Evolutionary conservation across 257 asterid species (phyloP), one percentile per base, ranked within the genome.

Genomic region (Solanum etuberosum): DNA sequence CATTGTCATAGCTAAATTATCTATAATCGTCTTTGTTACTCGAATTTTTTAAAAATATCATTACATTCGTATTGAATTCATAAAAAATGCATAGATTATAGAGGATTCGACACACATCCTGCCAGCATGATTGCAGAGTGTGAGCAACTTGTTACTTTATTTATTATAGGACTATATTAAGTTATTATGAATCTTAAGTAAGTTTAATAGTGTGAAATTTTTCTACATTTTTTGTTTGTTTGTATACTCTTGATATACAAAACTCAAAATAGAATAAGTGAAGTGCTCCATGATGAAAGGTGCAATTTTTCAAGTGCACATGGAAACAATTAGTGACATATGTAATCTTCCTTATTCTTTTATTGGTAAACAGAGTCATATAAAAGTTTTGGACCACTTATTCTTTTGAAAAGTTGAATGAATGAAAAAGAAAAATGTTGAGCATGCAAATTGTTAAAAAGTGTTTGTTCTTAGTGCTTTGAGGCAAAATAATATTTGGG

Each of bases 381-480:
- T 20, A 81, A 48, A 81, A 81, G 21, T 48, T 48, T 51, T 81
- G 68, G 85, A 81, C 85, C 85, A 81, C 43, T 51, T 18, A 81
- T 81, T 48, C 68, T 81, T 81, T 81, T 81, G 85, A 48, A 81
- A 81, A 81, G 85, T 81, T 18, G 42, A 81, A 80, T 46, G 42
- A 48, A 84, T 16, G 43, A 65, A 84, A 83, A 84, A 84, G 61
- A 38, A 65, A 84, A 40, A 37, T 43, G 4, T 63, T 42, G 87
- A 84, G 43, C 35, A 77, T 54, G 73, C 88, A 54, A 74, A 76
- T 59, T 35, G 72, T 25, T 32, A 86, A 76, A 76, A 67, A 74
- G 83, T 59, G 25, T 86, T 31, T 86, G 76, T 86, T 76, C 85
- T 35, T 74, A 37, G 88, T 86, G 88, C 67, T 86, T 86, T 76